These are phyloP conservation scores for Ogataea angusta DNA, from an alignment of 805 yeast species.

Conservation along the genomic window DNA sequence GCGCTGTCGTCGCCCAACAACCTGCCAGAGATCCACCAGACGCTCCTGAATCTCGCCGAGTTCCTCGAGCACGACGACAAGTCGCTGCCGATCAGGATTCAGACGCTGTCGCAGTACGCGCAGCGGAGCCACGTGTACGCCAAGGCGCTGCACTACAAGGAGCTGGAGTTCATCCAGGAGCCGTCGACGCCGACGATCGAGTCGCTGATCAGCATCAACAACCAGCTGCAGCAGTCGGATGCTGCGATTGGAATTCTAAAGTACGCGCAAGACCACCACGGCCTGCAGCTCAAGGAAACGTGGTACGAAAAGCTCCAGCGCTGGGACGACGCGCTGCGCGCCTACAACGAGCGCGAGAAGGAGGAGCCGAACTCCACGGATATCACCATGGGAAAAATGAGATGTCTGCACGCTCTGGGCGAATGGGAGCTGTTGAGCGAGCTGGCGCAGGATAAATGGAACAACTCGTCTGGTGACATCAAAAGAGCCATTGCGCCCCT, in stretches of 20 bases:
- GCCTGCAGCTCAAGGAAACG: slow-evolving; percentile 87
- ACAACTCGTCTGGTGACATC: slow-evolving; percentile 63
- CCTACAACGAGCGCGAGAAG: slow-evolving; percentile 77
- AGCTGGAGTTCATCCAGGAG: slow-evolving; percentile 88
- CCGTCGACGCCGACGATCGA: slow-evolving; percentile 92
- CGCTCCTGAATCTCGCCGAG: slow-evolving; percentile 84
- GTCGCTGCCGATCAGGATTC: slow-evolving; percentile 86
- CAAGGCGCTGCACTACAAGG: slow-evolving; percentile 94
- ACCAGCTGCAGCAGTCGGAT: slow-evolving; percentile 92
- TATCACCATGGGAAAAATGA: slow-evolving; percentile 94
- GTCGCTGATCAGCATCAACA: slow-evolving; percentile 85
- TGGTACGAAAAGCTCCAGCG: slow-evolving; percentile 97
- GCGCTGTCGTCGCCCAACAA: slow-evolving; percentile 88
- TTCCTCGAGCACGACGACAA: slow-evolving; percentile 98
- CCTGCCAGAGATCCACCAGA: slow-evolving; percentile 94
- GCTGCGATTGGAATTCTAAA: slow-evolving; percentile 96
- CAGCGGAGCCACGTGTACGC: slow-evolving; percentile 97
- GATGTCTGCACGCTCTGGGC: slow-evolving; percentile 97
- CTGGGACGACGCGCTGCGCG: slow-evolving; percentile 96
- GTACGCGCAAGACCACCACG: slow-evolving; percentile 90
- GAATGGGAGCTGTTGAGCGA: slow-evolving; percentile 94
- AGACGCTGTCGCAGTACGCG: slow-evolving; percentile 87
- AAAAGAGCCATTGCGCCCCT: slow-evolving; percentile 88
- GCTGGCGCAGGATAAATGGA: slow-evolving; percentile 86
- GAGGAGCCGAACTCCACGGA: slow-evolving; percentile 71